These are phyloP conservation scores for Cardamine chenopodiifolia DNA, from an alignment of 345 rosid species.

Conservation along the genomic window DNA sequence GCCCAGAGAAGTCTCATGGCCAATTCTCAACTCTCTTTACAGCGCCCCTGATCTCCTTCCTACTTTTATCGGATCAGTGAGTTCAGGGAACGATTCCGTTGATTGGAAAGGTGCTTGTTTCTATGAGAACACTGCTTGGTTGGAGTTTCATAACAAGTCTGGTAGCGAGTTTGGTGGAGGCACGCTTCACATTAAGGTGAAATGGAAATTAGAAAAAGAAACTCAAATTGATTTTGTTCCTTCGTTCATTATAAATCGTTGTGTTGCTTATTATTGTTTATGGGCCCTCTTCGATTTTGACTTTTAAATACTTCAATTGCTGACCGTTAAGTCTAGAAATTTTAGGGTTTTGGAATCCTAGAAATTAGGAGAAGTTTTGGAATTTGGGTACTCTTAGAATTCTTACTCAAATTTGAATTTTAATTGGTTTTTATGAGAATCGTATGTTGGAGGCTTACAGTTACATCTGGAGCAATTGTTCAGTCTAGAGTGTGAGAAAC, in stretches of 20 bases:
- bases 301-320: not conserved
- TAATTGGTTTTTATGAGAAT: not conserved
- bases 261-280: constrained; percentile 1
- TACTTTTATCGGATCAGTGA: constrained; percentile 76
- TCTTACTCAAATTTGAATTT: not conserved
- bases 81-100: constrained; percentile 40
- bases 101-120: constrained; percentile 98
- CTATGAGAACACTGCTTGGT: constrained; percentile 66
- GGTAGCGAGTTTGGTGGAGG: constrained; percentile 91
- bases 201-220: not conserved
- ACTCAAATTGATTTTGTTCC: not conserved
- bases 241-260: not conserved
- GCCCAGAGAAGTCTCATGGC: constrained; percentile 82
- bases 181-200: constrained; percentile 65
- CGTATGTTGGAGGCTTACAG: not conserved
- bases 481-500: not conserved
- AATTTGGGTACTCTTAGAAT: not conserved
- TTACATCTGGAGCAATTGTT: not conserved
- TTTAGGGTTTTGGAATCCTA: constrained; percentile 12
- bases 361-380: not conserved
- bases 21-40: constrained; percentile 65
- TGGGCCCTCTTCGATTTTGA: constrained; percentile 31
- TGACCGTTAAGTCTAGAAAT: not conserved
- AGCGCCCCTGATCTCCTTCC: constrained; percentile 82
- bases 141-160: constrained; percentile 86